Evolutionary conservation across 1,284 basidiomycete genomes (phyloP).

Genomic region (Austroboletus niveus): DNA sequence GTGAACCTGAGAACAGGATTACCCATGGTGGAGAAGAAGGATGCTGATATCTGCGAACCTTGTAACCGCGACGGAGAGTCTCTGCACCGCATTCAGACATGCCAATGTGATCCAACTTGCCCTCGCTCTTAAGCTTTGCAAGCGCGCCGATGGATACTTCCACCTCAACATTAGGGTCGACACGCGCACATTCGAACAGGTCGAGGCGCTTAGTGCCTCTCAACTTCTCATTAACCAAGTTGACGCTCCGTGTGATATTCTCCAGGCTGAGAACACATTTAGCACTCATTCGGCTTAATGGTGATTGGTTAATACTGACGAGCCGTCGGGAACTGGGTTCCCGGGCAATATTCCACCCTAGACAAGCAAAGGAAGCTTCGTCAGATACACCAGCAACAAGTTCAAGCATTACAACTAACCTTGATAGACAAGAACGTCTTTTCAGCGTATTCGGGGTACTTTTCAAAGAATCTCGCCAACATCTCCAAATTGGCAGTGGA

Average conservation of each 20-base stretch:
- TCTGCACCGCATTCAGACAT: slow-evolving; percentile 45
- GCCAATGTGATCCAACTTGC: slow-evolving; percentile 51
- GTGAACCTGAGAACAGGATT: slow-evolving; percentile 34
- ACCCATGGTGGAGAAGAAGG: not conserved
- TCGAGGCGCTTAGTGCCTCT: slow-evolving; percentile 49
- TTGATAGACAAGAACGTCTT: slow-evolving; percentile 47
- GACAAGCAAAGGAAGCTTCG: not conserved
- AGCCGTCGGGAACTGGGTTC: slow-evolving; percentile 13
- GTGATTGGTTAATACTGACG: slow-evolving; percentile 16
- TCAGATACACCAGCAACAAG: not conserved
- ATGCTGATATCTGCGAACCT: slow-evolving; percentile 18
- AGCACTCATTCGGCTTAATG: too few species aligned
- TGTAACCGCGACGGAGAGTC: slow-evolving; percentile 47
- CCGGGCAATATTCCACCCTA: slow-evolving; percentile 34
- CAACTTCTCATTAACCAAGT: slow-evolving; percentile 39
- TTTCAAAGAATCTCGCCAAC: slow-evolving; percentile 44
- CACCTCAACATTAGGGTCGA: slow-evolving; percentile 38
- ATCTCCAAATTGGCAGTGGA: slow-evolving; percentile 41
- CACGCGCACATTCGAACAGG: slow-evolving; percentile 45
- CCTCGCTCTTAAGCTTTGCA: slow-evolving; percentile 37
- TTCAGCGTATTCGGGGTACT: slow-evolving; percentile 51
- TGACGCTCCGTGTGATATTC: slow-evolving; percentile 40
- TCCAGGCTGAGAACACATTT: slow-evolving; percentile 28
- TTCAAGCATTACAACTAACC: slow-evolving; percentile 8
- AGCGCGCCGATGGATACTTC: slow-evolving; percentile 37